Evolutionary conservation across 2,329 filamentous ascomycete genomes (phyloP).

Genomic region (Fonsecaea multimorphosa): DNA sequence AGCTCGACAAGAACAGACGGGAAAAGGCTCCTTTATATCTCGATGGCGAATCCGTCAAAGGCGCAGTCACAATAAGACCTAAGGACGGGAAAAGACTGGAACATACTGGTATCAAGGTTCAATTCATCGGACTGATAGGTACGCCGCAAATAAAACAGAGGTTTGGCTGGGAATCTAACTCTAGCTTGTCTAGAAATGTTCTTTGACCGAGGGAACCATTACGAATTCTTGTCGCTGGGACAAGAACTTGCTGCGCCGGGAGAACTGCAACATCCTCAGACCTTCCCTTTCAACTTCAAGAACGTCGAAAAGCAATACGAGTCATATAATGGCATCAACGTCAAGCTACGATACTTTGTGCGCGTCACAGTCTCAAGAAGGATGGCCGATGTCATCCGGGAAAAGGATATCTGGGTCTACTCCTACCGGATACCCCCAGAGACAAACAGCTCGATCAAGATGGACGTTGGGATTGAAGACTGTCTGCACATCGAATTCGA

Average conservation of each 20-base stretch:
- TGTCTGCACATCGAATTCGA: slow-evolving; percentile 99
- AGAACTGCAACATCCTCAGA: slow-evolving; percentile 97
- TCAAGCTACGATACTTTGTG: slow-evolving; percentile 97
- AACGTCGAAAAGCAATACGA: slow-evolving; percentile 99
- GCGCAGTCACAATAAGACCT: slow-evolving; percentile 88
- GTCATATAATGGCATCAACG: slow-evolving; percentile 99
- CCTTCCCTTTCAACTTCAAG: slow-evolving; percentile 99
- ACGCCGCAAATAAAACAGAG: slow-evolving; percentile 37
- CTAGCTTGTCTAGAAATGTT: slow-evolving; percentile 79
- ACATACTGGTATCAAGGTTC: slow-evolving; percentile 98
- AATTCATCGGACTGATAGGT: slow-evolving; percentile 99
- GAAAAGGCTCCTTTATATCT: slow-evolving; percentile 97
- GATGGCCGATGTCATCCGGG: slow-evolving; percentile 97
- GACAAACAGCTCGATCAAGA: slow-evolving; percentile 98
- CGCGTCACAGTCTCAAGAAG: slow-evolving; percentile 93
- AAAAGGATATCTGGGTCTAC: slow-evolving; percentile 99
- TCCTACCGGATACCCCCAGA: slow-evolving; percentile 97
- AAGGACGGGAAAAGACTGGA: slow-evolving; percentile 98
- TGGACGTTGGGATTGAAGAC: slow-evolving; percentile 99
- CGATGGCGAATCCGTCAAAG: slow-evolving; percentile 98
- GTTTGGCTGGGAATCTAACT: slow-evolving; percentile 28
- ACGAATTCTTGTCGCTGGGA: slow-evolving; percentile 96
- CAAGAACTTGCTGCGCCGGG: slow-evolving; percentile 96
- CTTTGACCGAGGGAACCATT: slow-evolving; percentile 98
- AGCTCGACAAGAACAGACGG: slow-evolving; percentile 96